phyloP scores from a whole-genome alignment of 495 filamentous ascomycete species.

The Aspergillus nanangensis region DNA sequence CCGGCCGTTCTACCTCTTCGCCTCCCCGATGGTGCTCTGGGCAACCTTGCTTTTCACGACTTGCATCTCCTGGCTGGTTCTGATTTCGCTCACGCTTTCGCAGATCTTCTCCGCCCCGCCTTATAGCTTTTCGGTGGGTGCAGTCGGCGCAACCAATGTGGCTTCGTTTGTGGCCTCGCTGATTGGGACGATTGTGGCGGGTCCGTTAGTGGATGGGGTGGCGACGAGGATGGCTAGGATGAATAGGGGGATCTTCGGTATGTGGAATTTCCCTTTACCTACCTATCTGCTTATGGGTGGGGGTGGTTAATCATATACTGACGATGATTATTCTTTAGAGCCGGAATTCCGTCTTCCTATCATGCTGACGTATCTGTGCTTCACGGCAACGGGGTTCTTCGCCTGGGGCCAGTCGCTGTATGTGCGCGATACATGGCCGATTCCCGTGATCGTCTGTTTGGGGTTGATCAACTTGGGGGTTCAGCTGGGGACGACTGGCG shows the following conservation, averaged over 20 bases:
- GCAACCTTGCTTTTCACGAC: slow-evolving; percentile 37
- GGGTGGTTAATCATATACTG: too few relatives aligned
- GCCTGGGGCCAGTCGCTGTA: slow-evolving; percentile 34
- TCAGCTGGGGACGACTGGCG: slow-evolving; percentile 34
- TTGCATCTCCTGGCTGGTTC: slow-evolving; percentile 44
- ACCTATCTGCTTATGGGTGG: too few relatives aligned
- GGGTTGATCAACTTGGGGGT: slow-evolving; percentile 43
- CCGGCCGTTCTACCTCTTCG: slow-evolving; percentile 37
- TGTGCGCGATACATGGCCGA: slow-evolving; percentile 26
- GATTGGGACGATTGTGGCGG: slow-evolving; percentile 31
- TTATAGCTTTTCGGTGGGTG: slow-evolving; percentile 40
- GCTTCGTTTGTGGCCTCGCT: slow-evolving; percentile 37
- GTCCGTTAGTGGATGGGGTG: slow-evolving; percentile 37
- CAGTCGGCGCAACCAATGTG: slow-evolving; percentile 38
- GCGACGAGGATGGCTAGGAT: slow-evolving; percentile 25
- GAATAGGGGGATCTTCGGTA: slow-evolving; percentile 27
- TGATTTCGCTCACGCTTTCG: slow-evolving; percentile 37
- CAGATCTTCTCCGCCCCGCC: slow-evolving; percentile 45
- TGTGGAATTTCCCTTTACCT: too few relatives aligned
- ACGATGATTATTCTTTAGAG: too few relatives aligned
- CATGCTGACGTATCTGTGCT: slow-evolving; percentile 34
- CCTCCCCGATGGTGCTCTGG: slow-evolving; percentile 39
- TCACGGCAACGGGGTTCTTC: slow-evolving; percentile 41
- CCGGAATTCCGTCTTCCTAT: slow-evolving; percentile 44
- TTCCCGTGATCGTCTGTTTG: slow-evolving; percentile 38